Percentiles rank a stretch among this genome's conserved stretches.
Evolutionary conservation across 192 early-diverging fungal species (phyloP).

Genomic region (Polychytrium aggregatum): DNA sequence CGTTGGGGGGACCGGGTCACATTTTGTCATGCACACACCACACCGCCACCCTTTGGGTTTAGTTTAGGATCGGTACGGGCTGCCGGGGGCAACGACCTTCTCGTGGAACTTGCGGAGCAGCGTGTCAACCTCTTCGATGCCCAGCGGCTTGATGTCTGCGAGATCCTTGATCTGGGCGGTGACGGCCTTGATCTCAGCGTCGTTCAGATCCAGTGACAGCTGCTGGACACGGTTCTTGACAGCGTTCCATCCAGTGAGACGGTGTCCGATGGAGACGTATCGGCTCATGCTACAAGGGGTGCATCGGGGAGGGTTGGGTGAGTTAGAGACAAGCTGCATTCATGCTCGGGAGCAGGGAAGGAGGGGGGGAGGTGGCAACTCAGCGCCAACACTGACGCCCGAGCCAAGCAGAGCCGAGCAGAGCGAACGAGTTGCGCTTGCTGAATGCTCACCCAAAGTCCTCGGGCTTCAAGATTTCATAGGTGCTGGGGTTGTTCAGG

Average conservation of each 20-base stretch:
- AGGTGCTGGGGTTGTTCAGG: conserved; percentile 95
- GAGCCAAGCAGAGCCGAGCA: too few species aligned
- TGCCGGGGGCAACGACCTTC: too few species aligned
- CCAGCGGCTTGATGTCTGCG: conserved; percentile 85
- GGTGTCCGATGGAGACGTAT: conserved; percentile 93
- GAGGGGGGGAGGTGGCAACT: too few species aligned
- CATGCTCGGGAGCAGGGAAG: too few species aligned
- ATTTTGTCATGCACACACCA: too few species aligned
- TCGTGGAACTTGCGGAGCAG: conserved; percentile 65
- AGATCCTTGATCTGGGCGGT: conserved; percentile 91
- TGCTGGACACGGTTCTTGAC: conserved; percentile 98
- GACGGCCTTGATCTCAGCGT: conserved; percentile 82
- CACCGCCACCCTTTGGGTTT: too few species aligned
- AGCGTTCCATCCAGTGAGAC: conserved; percentile 97
- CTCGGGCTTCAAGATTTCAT: conserved; percentile 96
- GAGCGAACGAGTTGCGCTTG: too few species aligned
- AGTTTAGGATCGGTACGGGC: too few species aligned
- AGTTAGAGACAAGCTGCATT: neutral
- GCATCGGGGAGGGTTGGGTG: neutral
- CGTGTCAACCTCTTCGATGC: conserved; percentile 87
- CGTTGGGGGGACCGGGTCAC: too few species aligned
- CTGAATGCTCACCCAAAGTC: conserved; percentile 71
- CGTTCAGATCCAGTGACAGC: conserved; percentile 68
- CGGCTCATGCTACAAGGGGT: conserved; percentile 67
- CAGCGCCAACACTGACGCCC: too few species aligned